Conservation (phyloP, 2,329 filamentous ascomycete species). For the Epichloe gansuensis region DNA sequence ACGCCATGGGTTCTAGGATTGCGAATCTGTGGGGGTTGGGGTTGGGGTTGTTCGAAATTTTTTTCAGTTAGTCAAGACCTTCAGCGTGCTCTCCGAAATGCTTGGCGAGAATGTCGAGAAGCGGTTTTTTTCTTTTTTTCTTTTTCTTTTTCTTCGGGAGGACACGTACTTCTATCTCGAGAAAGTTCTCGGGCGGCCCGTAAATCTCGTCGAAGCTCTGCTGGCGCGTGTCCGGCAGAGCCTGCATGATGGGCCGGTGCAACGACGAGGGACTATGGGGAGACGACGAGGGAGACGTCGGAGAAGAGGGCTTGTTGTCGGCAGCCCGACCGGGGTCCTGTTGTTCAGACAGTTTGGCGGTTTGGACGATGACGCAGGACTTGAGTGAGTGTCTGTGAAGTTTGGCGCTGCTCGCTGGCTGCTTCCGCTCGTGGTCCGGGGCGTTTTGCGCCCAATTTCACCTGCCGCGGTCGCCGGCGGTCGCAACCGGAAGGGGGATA, state of each 20-base stretch:
- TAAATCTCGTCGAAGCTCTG: slow-evolving; percentile 99
- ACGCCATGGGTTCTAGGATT: slow-evolving; percentile 92
- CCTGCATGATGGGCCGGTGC: slow-evolving; percentile 47
- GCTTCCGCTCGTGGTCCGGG: neutral
- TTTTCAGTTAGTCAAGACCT: neutral
- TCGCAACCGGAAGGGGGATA: neutral
- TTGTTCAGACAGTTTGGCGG: slow-evolving; percentile 32
- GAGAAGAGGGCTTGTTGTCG: slow-evolving; percentile 9
- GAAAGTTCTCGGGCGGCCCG: slow-evolving; percentile 93
- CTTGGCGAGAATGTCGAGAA: neutral
- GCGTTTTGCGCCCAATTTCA: neutral
- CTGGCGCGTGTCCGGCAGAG: slow-evolving; percentile 62
- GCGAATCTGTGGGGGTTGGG: slow-evolving; percentile 73
- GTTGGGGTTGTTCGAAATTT: neutral
- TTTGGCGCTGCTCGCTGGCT: neutral
- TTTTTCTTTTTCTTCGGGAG: too few species aligned
- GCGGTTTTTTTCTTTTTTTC: neutral
- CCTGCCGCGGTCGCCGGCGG: neutral
- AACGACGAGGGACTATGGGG: slow-evolving; percentile 21
- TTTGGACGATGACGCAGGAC: neutral
- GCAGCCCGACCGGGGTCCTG: slow-evolving; percentile 23
- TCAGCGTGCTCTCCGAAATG: neutral
- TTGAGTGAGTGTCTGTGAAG: neutral
- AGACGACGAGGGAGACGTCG: slow-evolving; percentile 10
- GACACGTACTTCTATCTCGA: slow-evolving; percentile 77